Conservation (phyloP, 768 basidiomycete genomes). For the Leccinum longicurvipes region DNA sequence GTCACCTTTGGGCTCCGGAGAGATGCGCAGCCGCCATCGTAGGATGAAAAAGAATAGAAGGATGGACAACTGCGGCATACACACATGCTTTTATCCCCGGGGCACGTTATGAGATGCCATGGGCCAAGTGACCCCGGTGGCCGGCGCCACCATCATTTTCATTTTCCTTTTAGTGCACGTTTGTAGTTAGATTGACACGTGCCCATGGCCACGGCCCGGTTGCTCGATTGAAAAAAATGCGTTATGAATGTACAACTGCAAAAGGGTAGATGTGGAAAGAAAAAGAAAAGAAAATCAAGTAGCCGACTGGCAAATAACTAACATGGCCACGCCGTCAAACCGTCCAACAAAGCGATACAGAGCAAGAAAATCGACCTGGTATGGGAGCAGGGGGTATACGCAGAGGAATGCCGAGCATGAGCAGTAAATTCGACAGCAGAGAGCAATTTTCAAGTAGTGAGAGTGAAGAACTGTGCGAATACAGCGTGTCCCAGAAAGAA, state of each 20-base stretch:
- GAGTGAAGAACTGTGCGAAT: slow-evolving; percentile 4
- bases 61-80: not conserved
- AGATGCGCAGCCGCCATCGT: slow-evolving; percentile 43
- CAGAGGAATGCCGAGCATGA: not conserved
- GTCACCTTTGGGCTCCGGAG: slow-evolving; percentile 86
- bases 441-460: slow-evolving; percentile 2
- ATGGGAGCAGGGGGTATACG: slow-evolving; percentile 17
- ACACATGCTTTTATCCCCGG: not conserved
- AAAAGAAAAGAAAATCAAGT: not conserved
- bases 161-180: not conserved
- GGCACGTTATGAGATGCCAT: not conserved
- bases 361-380: not conserved
- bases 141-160: slow-evolving; percentile 12
- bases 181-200: slow-evolving; percentile 1
- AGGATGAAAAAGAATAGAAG: slow-evolving; percentile 6
- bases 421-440: not conserved
- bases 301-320: slow-evolving; percentile 1
- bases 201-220: not conserved
- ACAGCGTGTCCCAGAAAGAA: slow-evolving; percentile 22
- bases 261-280: slow-evolving; percentile 2
- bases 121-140: not conserved
- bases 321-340: not conserved
- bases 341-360: not conserved
- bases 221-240: slow-evolving; percentile 9
- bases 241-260: slow-evolving; percentile 15